A percentile compares a stretch with the other conserved stretches of the same genome.
Evolutionary conservation across 2,329 filamentous ascomycete genomes (phyloP).

Genomic region (Aspergillaceae sp.): DNA sequence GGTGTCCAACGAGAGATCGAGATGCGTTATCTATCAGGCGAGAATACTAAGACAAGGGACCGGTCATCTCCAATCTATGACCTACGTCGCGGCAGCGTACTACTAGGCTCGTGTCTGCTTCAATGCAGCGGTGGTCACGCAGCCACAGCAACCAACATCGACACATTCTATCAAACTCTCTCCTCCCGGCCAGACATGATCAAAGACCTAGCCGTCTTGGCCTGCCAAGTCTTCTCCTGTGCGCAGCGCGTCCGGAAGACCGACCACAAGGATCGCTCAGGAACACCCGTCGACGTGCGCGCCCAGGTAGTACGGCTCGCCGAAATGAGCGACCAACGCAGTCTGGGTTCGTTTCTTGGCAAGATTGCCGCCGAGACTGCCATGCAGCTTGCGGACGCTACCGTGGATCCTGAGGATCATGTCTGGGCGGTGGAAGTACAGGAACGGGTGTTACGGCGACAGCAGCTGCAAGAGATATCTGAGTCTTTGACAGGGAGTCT

Average conservation of each 20-base stretch:
- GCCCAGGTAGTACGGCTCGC: conserved; percentile 18
- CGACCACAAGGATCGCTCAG: conserved; percentile 10
- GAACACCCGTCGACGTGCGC: conserved; percentile 19
- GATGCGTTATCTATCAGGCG: too few relatives aligned
- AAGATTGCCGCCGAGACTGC: conserved; percentile 32
- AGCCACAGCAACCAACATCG: conserved; percentile 15
- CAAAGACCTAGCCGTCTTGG: conserved; percentile 27
- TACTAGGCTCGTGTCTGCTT: conserved; percentile 23
- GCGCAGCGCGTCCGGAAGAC: conserved; percentile 17
- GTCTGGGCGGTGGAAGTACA: conserved; percentile 33
- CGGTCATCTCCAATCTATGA: conserved; percentile 9
- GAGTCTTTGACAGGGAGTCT: not conserved
- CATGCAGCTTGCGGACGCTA: conserved; percentile 33
- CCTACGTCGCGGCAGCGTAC: conserved; percentile 25
- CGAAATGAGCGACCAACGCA: conserved; percentile 11
- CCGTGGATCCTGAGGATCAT: conserved; percentile 29
- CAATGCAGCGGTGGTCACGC: conserved; percentile 8
- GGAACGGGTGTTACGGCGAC: conserved; percentile 16
- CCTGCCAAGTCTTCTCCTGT: conserved; percentile 26
- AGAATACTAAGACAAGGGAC: not conserved
- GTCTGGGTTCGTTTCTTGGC: conserved; percentile 22
- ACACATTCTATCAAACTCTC: conserved; percentile 22
- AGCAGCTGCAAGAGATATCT: conserved; percentile 8
- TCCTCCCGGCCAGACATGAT: conserved; percentile 22
- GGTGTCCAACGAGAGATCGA: conserved; percentile 17